Base-by-base conservation (phyloP, 106 monocot species). In the Acanthochlamys bracteata region DNA sequence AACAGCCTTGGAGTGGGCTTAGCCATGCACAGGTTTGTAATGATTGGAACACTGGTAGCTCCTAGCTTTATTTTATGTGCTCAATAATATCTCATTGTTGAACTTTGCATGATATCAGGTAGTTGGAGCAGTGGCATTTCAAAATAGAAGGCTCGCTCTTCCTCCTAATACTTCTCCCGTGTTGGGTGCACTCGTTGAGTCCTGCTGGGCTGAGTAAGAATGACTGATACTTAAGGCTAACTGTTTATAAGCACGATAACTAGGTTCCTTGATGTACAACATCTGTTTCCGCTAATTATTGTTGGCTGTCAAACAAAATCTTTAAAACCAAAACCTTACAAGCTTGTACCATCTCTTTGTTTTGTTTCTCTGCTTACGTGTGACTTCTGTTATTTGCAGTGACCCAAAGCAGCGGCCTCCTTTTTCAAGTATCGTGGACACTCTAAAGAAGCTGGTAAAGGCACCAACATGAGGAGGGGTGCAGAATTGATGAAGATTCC, bases 71-170 rank as follows among this genome's bases (percentile, higher is more conserved):
- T 8, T 13, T 43, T 13, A 8, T 43, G 13, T 43, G 7, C 7
- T 43, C 13, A 43, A 8, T 43, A 13, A 43, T 8, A 8, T 43
- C 43, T 43, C 7, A 43, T 7, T 43, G 43, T 43, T 43, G 43
- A 43, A 43, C 43, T n/a, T 43, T 43, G 43, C 43, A 8, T 54
- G n/a, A 54, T 54, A 16, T 58, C 80, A 91, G 86, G 90, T 91
- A 14, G 86, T 91, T 72, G 90, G 90, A 65, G 86, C 90, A 20
- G 90, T 91, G 21, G 91, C 86, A 49, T 91, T 91, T 78, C 90
- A 86, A 80, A 86, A 86, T 40, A 86, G 83, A 79, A 78, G 78
- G 68, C 80, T 86, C 7, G 17, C 68, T 20, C 83, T 86, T 58
- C 86, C 86, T 26, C 72, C 67, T 21, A 73, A 77, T 59, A 83